phyloP scores from a whole-genome alignment of 805 yeast species.

The Teunomyces gatunensis region DNA sequence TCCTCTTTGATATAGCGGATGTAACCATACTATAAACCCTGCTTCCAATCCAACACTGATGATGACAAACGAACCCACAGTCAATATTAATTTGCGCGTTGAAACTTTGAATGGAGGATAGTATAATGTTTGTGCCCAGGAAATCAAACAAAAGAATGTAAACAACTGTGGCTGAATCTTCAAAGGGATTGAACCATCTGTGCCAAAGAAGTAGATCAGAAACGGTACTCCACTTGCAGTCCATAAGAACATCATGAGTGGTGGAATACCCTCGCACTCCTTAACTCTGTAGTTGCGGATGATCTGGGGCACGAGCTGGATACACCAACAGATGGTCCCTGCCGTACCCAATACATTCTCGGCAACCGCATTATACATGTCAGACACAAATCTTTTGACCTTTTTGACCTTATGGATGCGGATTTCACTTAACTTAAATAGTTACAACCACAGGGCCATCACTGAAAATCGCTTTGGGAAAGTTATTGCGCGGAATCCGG shows the following conservation, averaged over 20 bases:
- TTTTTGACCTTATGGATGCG: not conserved
- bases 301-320: conserved; percentile 86
- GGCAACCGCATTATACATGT: conserved; percentile 41
- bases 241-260: conserved; percentile 87
- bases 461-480: not conserved
- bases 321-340: conserved; percentile 91
- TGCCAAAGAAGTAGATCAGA: conserved; percentile 75
- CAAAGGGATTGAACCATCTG: conserved; percentile 70
- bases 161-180: conserved; percentile 87
- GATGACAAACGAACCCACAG: conserved; percentile 37
- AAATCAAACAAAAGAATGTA: conserved; percentile 60
- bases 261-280: conserved; percentile 84
- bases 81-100: conserved; percentile 30
- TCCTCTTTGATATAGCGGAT: conserved; percentile 47
- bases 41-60: conserved; percentile 59
- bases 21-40: conserved; percentile 70
- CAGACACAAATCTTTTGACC: not conserved
- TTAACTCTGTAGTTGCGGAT: conserved; percentile 69
- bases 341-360: conserved; percentile 79
- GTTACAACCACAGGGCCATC: not conserved
- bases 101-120: conserved; percentile 64
- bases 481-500: not conserved
- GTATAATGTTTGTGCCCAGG: conserved; percentile 60
- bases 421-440: not conserved
- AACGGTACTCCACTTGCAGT: conserved; percentile 72